Evolutionary conservation across 2,329 filamentous ascomycete species (phyloP), one percentile per base, ranked within the genome.

Genomic region (Colletotrichum paranaense): DNA sequence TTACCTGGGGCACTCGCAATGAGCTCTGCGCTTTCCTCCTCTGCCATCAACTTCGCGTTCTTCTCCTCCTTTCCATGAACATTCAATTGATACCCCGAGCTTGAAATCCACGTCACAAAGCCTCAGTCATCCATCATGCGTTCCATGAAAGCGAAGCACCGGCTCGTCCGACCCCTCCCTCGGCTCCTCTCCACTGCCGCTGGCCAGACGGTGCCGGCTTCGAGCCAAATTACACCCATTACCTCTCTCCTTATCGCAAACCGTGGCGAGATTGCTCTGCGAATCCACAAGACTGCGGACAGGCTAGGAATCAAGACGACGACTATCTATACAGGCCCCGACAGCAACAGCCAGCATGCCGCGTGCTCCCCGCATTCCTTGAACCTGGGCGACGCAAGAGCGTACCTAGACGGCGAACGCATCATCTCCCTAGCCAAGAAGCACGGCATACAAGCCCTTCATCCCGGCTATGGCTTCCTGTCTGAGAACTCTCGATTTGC

Each of bases 391-490:
- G 90, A 92, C 8, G 91, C 95, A 19, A 93, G 93, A 62, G 95
- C 93, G 66, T 99, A 99, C 81, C 91, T 99, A 55, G 96, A 99
- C 81, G 95, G 95, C 69, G 94, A 97, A 79, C 92, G 94, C 75
- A 98, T 99, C 80, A 96, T 99, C 75, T 89, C 91, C 32, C 91
- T 98, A 72, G 97, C 96, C 16, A 95, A 95, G 84, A 88, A 93
- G 78, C 91, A 96, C 79, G 93, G 93, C 56, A 98, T 97, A 79
- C 91, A 96, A 81, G 96, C 95, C 5, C 92, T 99, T 77, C 97
- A 99, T 82, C 97, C 97, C 0, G 97, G 97, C 28, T 99, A 99
- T 85, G 97, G 97, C 56, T 99, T 97, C 80, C 85, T 98, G 76
- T 97, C 94, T 75, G 97, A 99, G 85, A 99, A 99, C 83, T 92